Base-by-base conservation (phyloP, 2,329 filamentous ascomycete species). In the Claviceps sp. region DNA sequence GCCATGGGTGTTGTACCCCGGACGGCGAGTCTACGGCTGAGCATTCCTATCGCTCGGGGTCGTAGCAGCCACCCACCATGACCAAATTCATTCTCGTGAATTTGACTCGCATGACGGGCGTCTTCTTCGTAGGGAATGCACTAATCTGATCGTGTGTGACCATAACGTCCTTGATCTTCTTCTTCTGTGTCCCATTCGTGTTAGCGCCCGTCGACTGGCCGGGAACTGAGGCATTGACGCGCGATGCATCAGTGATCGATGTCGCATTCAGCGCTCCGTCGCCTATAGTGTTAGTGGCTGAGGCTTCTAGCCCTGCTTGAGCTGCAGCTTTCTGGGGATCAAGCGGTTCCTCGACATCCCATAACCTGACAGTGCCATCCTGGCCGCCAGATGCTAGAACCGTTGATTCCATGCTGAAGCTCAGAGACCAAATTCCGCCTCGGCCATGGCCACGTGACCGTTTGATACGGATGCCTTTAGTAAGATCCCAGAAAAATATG, bases 1-100 rank as follows among this genome's bases (percentile, higher is more conserved):
- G 26, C 47, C 47, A 50, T 20, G 50, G 7, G 23, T 49, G 29
- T 13, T 37, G 48, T 23, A 38, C 39, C 22, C 45, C 17, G 16
- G 20, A 29, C 45, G 53, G 53, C 26, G 17, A 45, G 47, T 54
- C 53, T 44, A 22, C 47, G 40, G 26, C 50, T 37, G 37, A 52
- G 47, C 53, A 50, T 38, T 50, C 48, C 62, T 68, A 72, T 53
- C 69, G 66, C 57, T 77, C 73, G 39, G 77, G 74, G 50, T 80
- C 75, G 59, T 80, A 83, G 61, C 79, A 83, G 23, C 90, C 88
- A 46, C 86, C 88, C 22, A 89, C 89, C 55, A 97, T 75, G 13
- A 96, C 85, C 57, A 97, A 68, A 65, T 98, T 98, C 88, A 95
- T 96, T 54, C 88, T 77, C 3, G 93, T 97, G 61, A 96, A 96